Evolutionary conservation across 2,329 filamentous ascomycete genomes (phyloP), one percentile per base, ranked within the genome.

Genomic region (Neofusicoccum kwambonambiense): DNA sequence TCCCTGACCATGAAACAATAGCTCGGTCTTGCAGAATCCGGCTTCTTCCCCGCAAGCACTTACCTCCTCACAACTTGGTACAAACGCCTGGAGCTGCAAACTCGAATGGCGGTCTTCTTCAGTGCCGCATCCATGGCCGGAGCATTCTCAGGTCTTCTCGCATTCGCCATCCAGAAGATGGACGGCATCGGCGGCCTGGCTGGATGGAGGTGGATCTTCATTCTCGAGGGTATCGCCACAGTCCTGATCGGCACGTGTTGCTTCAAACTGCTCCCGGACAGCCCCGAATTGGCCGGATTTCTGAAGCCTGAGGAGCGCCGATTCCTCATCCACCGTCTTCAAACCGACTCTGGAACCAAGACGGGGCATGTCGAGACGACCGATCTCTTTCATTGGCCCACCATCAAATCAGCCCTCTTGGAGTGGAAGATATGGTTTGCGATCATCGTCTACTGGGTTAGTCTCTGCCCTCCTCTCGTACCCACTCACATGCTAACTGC

Each of bases 11-110:
- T 22, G 0, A 22, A 22, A 6, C 34, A 52, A 37, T 4, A 52
- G 49, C 65, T 77, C 0, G 75, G 75, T 3, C 63, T 77, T 19
- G 76, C 76, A 17, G 76, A 77, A 64, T 68, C 70, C 5, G 70
- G 70, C 1, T 68, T 72, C 62, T 72, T 70, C 22, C 72, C 71
- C 2, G 71, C 70, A 1, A 63, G 67, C 1, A 65, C 83, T 17
- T 86, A 84, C 70, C 81, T 86, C 58, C 77, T 87, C 7, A 85
- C 83, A 1, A 84, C 84, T 74, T 88, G 86, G 84, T 88, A 88
- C 68, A 82, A 82, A 58, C 78, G 82, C 19, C 80, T 83, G 51
- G 85, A 39, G 12, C 35, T 39, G 4, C 35, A 39, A 87, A 69
- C 75, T 82, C 64, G 83, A 84, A 61, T 85, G 81, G 62, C 77